These are phyloP conservation scores for Suillus subaureus DNA, from an alignment of 768 basidiomycete genomes.

Conservation along the genomic window DNA sequence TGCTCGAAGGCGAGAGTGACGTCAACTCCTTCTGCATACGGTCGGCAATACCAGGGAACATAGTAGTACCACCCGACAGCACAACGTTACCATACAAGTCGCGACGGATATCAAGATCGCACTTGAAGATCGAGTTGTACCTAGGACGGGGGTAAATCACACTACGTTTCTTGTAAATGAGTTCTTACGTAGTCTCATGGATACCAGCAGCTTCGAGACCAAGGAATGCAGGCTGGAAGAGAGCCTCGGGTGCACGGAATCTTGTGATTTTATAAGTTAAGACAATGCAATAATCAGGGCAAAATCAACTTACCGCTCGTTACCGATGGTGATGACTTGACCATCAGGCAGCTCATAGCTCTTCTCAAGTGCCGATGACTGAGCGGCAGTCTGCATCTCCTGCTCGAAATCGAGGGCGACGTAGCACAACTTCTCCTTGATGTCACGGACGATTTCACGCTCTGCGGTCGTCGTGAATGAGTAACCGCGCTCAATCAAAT, in stretches of 20 bases:
- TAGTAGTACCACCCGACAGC: slow-evolving; percentile 83
- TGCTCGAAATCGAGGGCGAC: slow-evolving; percentile 95
- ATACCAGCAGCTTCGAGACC: slow-evolving; percentile 86
- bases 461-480: slow-evolving; percentile 95
- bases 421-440: slow-evolving; percentile 93
- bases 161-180: not conserved
- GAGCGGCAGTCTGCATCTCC: slow-evolving; percentile 88
- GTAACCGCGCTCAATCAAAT: slow-evolving; percentile 89
- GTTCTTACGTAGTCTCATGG: slow-evolving; percentile 60
- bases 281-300: not conserved
- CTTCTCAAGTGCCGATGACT: slow-evolving; percentile 89
- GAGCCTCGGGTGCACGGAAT: slow-evolving; percentile 59
- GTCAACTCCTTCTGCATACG: slow-evolving; percentile 96
- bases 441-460: slow-evolving; percentile 93
- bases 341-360: slow-evolving; percentile 92
- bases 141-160: slow-evolving; percentile 25
- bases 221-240: slow-evolving; percentile 62
- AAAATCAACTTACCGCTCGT: slow-evolving; percentile 49
- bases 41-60: slow-evolving; percentile 96
- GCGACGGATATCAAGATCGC: slow-evolving; percentile 66
- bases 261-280: slow-evolving; percentile 24
- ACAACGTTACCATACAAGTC: slow-evolving; percentile 39
- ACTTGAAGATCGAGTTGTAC: slow-evolving; percentile 63
- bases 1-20: slow-evolving; percentile 74
- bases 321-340: slow-evolving; percentile 88